Evolutionary conservation across 2,329 filamentous ascomycete species (phyloP).

Genomic region (Graphilbum ipis-grandicollis): DNA sequence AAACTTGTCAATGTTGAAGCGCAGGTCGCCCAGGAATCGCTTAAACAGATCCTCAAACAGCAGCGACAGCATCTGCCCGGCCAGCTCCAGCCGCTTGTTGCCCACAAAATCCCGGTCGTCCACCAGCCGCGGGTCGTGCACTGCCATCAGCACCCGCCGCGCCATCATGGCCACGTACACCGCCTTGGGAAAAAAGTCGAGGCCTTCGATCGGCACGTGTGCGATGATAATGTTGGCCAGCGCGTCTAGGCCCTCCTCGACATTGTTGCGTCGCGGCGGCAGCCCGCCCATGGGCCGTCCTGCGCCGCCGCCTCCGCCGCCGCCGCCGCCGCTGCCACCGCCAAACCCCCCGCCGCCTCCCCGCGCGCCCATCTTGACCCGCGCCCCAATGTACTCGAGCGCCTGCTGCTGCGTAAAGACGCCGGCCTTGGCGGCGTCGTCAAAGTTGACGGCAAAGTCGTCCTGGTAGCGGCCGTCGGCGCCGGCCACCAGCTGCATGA

Average conservation of each 20-base stretch:
- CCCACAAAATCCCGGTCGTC: constrained; percentile 97
- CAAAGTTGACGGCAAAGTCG: constrained; percentile 88
- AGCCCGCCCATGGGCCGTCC: constrained; percentile 13
- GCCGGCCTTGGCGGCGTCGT: constrained; percentile 68
- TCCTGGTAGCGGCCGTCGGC: constrained; percentile 82
- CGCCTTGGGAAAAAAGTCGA: constrained; percentile 94
- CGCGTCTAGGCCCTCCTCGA: constrained; percentile 84
- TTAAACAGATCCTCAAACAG: constrained; percentile 98
- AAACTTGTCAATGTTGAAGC: constrained; percentile 87
- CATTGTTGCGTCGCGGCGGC: constrained; percentile 54
- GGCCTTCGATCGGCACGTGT: constrained; percentile 76
- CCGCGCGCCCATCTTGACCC: constrained; percentile 73
- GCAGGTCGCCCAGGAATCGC: constrained; percentile 76
- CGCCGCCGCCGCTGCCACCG: neutral
- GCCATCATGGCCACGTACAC: constrained; percentile 96
- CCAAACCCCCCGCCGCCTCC: constrained; percentile 11
- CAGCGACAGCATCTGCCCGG: constrained; percentile 81
- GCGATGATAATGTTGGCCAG: constrained; percentile 86
- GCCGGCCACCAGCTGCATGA: constrained; percentile 78
- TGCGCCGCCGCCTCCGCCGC: neutral
- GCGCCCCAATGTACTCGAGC: constrained; percentile 73
- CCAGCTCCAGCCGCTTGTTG: constrained; percentile 89
- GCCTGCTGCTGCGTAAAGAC: constrained; percentile 92
- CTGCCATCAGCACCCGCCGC: constrained; percentile 57
- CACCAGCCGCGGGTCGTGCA: constrained; percentile 73